Percentiles rank a stretch among this genome's conserved stretches.
Evolutionary conservation across 345 rosid species (phyloP).

Genomic region (Populus simonii): DNA sequence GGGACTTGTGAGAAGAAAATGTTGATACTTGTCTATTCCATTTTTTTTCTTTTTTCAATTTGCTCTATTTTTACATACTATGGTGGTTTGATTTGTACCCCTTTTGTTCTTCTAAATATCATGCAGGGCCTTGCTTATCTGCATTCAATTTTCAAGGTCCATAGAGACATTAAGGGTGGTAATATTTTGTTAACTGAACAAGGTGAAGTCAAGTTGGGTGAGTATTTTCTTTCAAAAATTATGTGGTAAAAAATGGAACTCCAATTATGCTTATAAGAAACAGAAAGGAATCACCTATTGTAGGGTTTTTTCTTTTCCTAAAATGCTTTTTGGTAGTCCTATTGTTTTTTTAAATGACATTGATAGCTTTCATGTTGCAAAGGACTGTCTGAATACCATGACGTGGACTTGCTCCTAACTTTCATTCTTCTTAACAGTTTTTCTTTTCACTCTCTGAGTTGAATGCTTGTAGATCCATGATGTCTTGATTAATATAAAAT

Average conservation of each 20-base stretch:
- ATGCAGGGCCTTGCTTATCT: slow-evolving; percentile 91
- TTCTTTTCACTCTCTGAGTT: neutral
- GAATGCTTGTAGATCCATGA: neutral
- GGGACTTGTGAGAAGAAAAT: neutral
- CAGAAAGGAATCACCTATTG: neutral
- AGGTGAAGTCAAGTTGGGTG: slow-evolving; percentile 99
- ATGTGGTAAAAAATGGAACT: neutral
- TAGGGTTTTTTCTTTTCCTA: neutral
- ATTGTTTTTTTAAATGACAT: neutral
- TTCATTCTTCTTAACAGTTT: neutral
- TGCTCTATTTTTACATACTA: neutral
- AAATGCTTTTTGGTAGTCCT: neutral
- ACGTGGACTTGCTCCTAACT: neutral
- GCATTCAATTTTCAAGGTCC: slow-evolving; percentile 97
- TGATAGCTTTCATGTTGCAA: neutral
- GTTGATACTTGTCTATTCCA: neutral
- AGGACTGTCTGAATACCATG: neutral
- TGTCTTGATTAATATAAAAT: neutral
- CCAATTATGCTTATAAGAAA: neutral
- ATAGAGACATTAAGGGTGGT: slow-evolving; percentile 97
- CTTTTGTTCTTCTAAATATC: neutral
- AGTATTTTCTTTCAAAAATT: slow-evolving; percentile 32
- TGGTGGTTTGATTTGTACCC: slow-evolving; percentile 6
- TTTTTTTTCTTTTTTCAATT: neutral
- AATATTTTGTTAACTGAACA: slow-evolving; percentile 96